Evolutionary conservation across 2,329 filamentous ascomycete species (phyloP), one percentile per base, ranked within the genome.

Genomic region (Trichoderma lentiforme): DNA sequence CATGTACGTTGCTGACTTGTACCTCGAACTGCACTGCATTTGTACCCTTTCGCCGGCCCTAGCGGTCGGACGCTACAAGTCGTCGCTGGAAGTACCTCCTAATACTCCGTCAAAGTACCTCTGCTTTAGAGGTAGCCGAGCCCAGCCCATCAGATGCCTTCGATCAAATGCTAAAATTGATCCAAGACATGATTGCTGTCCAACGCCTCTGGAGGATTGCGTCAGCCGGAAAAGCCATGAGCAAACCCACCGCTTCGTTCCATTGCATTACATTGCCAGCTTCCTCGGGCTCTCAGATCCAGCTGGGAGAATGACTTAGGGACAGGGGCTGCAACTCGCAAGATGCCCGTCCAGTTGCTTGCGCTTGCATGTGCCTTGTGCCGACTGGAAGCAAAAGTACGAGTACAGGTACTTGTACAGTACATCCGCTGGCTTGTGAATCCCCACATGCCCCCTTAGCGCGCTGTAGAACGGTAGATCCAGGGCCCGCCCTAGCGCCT

Each of bases 401-500:
- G 21, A 14, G 57, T 60, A 32, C 15, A 36, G 34, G 32, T 12
- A 53, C 47, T 24, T 53, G 47, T 11, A 53, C 47, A 12, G 36
- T 65, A 58, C 69, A 24, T 71, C 69, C 70, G 32, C 57, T 32
- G 47, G 47, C 58, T 36, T 71, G 60, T 34, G 51, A 71, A 56
- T 58, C 71, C 58, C 70, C 70, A 72, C 62, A 56, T 14, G 39
- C 63, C 56, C 57, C 43, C 60, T 71, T 70, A 70, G 65, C 65
- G 71, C 28, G 47, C 71, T 72, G 71, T 72, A 71, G 28, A 72
- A 72, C 34, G 66, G 71, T 58, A 70, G 71, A 72, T 72, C 71
- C 71, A 72, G 71, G 71, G 61, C 71, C 70, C 71, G 71, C 71
- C 67, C 71, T 72, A 72, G 71, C 66, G 71, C 60, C 51, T 70